Evolutionary conservation across 2,329 filamentous ascomycete species (phyloP).

Genomic region (Paracamarosporium sp.): DNA sequence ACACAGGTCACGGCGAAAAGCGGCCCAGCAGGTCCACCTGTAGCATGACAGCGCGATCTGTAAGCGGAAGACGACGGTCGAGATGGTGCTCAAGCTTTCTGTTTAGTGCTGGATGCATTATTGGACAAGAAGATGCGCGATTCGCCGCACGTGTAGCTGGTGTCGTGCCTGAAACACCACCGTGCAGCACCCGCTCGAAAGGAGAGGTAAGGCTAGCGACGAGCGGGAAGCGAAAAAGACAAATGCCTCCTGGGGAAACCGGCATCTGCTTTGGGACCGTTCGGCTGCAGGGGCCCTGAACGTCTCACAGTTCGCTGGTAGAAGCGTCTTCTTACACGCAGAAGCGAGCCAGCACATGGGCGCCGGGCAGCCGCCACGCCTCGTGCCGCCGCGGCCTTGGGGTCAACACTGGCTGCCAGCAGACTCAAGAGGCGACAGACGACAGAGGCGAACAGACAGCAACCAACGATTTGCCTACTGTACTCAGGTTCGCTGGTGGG

Average conservation of each 20-base stretch:
- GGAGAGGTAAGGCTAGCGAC: neutral
- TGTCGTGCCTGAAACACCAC: constrained; percentile 5
- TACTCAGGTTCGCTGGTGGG: neutral
- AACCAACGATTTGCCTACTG: neutral
- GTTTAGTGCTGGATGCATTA: neutral
- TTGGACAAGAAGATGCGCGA: neutral
- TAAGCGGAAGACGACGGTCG: neutral
- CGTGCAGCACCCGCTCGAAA: neutral
- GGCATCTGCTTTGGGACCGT: neutral
- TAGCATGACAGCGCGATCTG: constrained; percentile 1
- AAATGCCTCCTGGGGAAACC: neutral
- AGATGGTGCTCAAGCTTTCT: neutral
- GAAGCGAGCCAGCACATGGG: neutral
- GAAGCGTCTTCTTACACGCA: neutral
- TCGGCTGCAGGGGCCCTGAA: neutral
- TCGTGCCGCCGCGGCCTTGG: neutral
- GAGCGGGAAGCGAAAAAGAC: neutral
- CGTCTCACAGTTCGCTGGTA: neutral
- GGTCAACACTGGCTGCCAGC: neutral
- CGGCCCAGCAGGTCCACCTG: neutral
- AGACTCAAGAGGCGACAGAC: neutral
- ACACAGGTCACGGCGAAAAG: neutral
- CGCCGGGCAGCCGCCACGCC: neutral
- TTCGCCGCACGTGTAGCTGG: neutral
- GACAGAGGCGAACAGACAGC: neutral